These are phyloP conservation scores for Populus euphratica DNA, from an alignment of 345 rosid species.

Conservation along the genomic window DNA sequence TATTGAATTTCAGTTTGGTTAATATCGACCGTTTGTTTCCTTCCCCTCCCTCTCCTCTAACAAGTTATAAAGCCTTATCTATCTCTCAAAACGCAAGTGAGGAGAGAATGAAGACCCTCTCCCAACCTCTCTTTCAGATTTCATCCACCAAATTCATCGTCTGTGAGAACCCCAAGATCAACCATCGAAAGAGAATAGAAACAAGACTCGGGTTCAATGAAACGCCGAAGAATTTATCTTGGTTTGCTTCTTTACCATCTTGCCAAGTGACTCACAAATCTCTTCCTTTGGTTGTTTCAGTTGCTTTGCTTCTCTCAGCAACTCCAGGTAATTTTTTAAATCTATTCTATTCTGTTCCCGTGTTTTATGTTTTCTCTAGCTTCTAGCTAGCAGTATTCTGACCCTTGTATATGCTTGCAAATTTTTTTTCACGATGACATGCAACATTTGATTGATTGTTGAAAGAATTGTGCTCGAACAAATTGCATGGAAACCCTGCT, in stretches of 20 bases:
- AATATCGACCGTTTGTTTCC: slow-evolving; percentile 24
- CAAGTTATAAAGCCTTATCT: not conserved
- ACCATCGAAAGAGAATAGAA: slow-evolving; percentile 13
- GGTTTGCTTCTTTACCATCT: slow-evolving; percentile 14
- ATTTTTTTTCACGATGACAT: too few relatives aligned
- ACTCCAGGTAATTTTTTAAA: slow-evolving; percentile 42
- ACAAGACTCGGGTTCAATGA: not conserved
- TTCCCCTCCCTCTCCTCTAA: not conserved
- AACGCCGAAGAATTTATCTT: slow-evolving; percentile 6
- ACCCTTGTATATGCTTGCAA: too few relatives aligned
- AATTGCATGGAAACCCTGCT: too few relatives aligned
- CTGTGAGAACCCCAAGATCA: slow-evolving; percentile 27
- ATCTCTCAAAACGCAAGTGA: not conserved
- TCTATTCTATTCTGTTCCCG: not conserved
- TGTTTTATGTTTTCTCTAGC: not conserved
- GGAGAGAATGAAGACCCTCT: slow-evolving; percentile 29
- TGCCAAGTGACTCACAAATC: slow-evolving; percentile 32
- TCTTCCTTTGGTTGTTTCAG: slow-evolving; percentile 64
- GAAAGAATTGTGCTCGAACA: too few relatives aligned
- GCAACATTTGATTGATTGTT: too few relatives aligned
- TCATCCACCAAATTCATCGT: slow-evolving; percentile 21
- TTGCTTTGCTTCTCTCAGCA: slow-evolving; percentile 62
- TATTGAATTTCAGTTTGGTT: not conserved
- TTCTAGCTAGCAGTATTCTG: too few relatives aligned
- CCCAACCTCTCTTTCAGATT: slow-evolving; percentile 18